Evolutionary conservation across 2,329 filamentous ascomycete genomes (phyloP).

Genomic region (Arthrobotrys musiformis): DNA sequence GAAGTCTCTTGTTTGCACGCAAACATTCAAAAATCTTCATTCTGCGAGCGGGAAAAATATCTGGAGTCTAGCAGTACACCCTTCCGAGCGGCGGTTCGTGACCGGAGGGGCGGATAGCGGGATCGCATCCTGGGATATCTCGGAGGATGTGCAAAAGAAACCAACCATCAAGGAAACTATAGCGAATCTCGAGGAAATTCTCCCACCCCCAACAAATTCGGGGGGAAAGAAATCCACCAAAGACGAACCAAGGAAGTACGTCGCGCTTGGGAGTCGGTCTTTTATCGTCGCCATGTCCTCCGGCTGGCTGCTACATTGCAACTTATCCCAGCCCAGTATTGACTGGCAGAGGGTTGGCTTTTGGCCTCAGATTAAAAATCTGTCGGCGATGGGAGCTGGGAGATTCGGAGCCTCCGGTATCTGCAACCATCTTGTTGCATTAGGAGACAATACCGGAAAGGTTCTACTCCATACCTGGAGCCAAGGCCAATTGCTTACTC

Average conservation of each 20-base stretch:
- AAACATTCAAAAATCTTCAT: constrained; percentile 42
- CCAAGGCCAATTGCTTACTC: not conserved
- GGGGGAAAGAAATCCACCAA: constrained; percentile 1
- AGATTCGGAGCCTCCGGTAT: not conserved
- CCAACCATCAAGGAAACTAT: constrained; percentile 27
- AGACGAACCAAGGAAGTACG: constrained; percentile 46
- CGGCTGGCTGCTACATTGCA: constrained; percentile 43
- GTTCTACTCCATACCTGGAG: not conserved
- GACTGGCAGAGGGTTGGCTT: constrained; percentile 37
- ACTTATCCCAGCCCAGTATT: not conserved
- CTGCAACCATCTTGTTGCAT: constrained; percentile 6
- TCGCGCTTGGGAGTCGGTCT: constrained; percentile 23
- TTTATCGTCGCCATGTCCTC: constrained; percentile 40
- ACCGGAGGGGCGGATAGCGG: constrained; percentile 88
- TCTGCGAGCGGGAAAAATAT: constrained; percentile 81
- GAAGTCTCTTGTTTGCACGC: constrained; percentile 78
- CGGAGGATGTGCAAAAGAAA: not conserved
- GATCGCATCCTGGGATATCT: constrained; percentile 61
- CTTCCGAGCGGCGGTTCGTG: constrained; percentile 66
- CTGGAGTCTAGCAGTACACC: constrained; percentile 74
- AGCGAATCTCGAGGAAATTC: constrained; percentile 12
- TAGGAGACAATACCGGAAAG: constrained; percentile 43
- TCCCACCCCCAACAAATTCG: not conserved
- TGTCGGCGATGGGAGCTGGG: constrained; percentile 27
- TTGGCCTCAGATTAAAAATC: constrained; percentile 34